Percentiles rank a stretch among this genome's conserved stretches.
phyloP scores from a whole-genome alignment of 352 stramenopile species.

The Saprolegnia diclina region DNA sequence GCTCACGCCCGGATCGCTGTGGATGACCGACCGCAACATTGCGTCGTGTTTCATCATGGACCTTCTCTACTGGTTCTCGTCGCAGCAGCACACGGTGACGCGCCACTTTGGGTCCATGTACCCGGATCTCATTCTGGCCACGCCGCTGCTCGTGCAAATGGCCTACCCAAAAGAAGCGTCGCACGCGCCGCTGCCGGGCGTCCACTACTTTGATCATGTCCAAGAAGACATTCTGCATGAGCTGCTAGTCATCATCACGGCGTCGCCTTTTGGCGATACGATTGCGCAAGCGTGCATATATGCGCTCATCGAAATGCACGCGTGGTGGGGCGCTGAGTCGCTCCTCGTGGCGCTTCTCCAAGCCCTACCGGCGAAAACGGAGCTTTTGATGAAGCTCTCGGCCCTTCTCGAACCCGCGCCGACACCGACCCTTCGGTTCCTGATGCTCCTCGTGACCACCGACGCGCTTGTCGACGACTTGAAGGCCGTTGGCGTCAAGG shows the following conservation, averaged over 20 bases:
- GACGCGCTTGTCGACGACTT: constrained; percentile 48
- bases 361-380: too few relatives aligned
- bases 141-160: background rate
- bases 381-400: background rate
- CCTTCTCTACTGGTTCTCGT: constrained; percentile 11
- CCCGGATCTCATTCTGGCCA: constrained; percentile 6
- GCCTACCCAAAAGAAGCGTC: background rate
- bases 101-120: constrained; percentile 8
- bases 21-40: background rate
- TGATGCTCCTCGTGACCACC: constrained; percentile 53
- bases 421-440: constrained; percentile 38
- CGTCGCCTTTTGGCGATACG: too few relatives aligned
- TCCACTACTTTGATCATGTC: background rate
- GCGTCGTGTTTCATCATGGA: constrained; percentile 17
- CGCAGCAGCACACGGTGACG: background rate
- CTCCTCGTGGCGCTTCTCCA: background rate
- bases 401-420: background rate
- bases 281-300: background rate
- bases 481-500: constrained; percentile 44
- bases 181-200: background rate
- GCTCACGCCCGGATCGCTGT: background rate
- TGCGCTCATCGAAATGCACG: constrained; percentile 1
- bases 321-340: background rate
- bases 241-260: background rate
- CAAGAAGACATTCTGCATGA: background rate